Evolutionary conservation across 306 rosid species (phyloP).

Genomic region (Echinosophora koreensis): DNA sequence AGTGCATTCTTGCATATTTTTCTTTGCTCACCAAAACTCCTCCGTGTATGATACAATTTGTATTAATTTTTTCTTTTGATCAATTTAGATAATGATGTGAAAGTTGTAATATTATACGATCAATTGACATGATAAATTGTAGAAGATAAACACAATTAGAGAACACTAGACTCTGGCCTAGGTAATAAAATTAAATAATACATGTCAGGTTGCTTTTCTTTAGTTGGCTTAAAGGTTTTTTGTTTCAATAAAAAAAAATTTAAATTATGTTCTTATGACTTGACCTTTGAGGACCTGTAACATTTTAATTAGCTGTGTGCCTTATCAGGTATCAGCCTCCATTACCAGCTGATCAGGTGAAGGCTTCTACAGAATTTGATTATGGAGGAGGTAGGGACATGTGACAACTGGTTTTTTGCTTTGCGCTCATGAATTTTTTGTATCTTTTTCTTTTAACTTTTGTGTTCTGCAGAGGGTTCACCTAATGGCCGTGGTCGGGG

Average conservation of each 20-base stretch:
- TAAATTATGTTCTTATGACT: background rate
- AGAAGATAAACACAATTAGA: background rate
- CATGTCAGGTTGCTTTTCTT: background rate
- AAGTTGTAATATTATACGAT: background rate
- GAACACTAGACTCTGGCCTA: background rate
- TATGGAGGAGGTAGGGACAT: conserved; percentile 70
- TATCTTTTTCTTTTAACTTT: background rate
- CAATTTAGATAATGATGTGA: background rate
- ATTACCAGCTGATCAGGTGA: conserved; percentile 84
- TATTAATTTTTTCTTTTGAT: background rate
- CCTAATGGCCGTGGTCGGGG: conserved; percentile 75
- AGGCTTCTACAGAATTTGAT: conserved; percentile 69
- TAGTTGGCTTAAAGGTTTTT: conserved; percentile 24
- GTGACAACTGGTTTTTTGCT: background rate
- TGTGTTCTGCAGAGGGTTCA: conserved; percentile 64
- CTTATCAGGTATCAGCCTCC: conserved; percentile 81
- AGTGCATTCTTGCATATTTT: background rate
- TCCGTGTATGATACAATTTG: background rate
- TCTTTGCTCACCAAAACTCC: background rate
- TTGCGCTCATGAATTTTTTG: background rate
- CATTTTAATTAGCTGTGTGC: background rate
- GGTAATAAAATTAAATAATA: background rate
- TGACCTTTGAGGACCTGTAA: background rate
- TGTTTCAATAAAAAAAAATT: background rate
- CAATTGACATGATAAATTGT: background rate